phyloP scores from a whole-genome alignment of 2,329 filamentous ascomycete species.

The Pseudocercospora cruenta region DNA sequence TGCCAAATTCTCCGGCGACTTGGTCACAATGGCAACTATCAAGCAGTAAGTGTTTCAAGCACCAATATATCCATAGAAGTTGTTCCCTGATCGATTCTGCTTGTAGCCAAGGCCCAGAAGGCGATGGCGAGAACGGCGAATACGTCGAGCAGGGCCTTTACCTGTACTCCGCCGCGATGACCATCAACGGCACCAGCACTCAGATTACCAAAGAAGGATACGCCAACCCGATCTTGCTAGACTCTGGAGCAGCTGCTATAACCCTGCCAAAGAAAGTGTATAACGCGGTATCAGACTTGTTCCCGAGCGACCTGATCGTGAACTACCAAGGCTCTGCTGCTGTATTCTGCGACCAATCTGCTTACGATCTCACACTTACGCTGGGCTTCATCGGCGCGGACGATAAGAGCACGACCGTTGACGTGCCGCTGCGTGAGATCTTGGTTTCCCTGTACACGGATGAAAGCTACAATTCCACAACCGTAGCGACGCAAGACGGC shows the following conservation, averaged over 20 bases:
- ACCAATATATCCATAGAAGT: not conserved
- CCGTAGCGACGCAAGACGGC: not conserved
- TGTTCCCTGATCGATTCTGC: not conserved
- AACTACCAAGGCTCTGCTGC: not conserved
- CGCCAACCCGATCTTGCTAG: not conserved
- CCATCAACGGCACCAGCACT: constrained; percentile 1
- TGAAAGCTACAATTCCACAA: constrained; percentile 1
- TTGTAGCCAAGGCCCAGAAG: not conserved
- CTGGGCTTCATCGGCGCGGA: not conserved
- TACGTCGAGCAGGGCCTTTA: constrained; percentile 6
- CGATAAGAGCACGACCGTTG: not conserved
- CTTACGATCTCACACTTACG: not conserved
- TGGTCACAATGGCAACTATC: constrained; percentile 2
- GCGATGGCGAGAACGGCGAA: not conserved
- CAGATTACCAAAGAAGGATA: not conserved
- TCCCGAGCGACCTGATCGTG: not conserved
- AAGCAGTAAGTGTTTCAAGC: not conserved
- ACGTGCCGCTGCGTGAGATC: not conserved
- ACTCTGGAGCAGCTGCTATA: not conserved
- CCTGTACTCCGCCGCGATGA: not conserved
- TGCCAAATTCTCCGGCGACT: not conserved
- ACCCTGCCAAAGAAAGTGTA: not conserved
- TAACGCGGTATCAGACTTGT: not conserved
- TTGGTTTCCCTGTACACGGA: not conserved
- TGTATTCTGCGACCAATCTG: not conserved